Evolutionary conservation across 768 basidiomycete genomes (phyloP).

Genomic region (Jaapia argillacea): DNA sequence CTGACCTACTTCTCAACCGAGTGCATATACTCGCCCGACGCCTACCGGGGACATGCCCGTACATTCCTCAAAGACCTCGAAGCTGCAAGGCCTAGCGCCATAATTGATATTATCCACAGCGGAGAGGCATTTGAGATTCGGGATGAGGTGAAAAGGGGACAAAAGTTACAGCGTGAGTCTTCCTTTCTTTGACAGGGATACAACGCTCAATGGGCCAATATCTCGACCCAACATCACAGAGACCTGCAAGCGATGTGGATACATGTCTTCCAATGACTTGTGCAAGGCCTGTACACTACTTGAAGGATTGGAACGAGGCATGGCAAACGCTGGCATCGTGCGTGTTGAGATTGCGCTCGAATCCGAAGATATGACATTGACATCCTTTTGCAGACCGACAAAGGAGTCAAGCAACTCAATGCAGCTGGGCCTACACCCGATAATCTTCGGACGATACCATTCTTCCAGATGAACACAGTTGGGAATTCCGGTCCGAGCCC

Average conservation of each 20-base stretch:
- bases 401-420: slow-evolving; percentile 51
- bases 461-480: slow-evolving; percentile 41
- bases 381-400: slow-evolving; percentile 42
- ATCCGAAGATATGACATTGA: background rate
- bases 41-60: slow-evolving; percentile 94
- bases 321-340: slow-evolving; percentile 41
- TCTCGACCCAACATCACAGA: too few relatives aligned
- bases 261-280: slow-evolving; percentile 95
- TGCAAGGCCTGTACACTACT: slow-evolving; percentile 90
- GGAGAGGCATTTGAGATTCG: slow-evolving; percentile 87
- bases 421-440: slow-evolving; percentile 49
- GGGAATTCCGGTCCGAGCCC: too few relatives aligned
- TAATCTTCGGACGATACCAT: slow-evolving; percentile 71
- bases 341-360: background rate
- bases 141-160: slow-evolving; percentile 74
- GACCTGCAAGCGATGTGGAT: slow-evolving; percentile 86
- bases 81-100: slow-evolving; percentile 86
- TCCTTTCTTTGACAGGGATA: background rate
- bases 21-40: slow-evolving; percentile 98
- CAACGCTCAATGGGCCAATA: background rate
- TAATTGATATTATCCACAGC: slow-evolving; percentile 96
- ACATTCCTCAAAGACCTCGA: slow-evolving; percentile 93
- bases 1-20: slow-evolving; percentile 98
- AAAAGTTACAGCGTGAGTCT: slow-evolving; percentile 75
- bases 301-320: slow-evolving; percentile 83